Conservation (phyloP, 2,329 filamentous ascomycete genomes). For the Ophiobolus disseminans region DNA sequence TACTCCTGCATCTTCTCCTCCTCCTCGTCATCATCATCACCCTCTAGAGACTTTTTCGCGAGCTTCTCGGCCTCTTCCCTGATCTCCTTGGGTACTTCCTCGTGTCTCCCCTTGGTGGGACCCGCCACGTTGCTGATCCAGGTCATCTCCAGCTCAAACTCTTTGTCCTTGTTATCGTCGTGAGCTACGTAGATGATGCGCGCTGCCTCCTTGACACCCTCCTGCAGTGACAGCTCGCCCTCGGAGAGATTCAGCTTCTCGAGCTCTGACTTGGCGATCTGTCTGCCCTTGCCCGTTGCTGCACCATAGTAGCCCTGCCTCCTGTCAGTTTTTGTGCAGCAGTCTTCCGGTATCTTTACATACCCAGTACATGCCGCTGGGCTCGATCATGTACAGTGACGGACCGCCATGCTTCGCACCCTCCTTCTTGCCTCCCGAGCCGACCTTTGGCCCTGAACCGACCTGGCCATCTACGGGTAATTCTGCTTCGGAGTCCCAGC, state of each 20-base stretch:
- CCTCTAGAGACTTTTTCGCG: constrained; percentile 88
- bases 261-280: constrained; percentile 96
- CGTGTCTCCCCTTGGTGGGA: constrained; percentile 89
- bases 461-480: constrained; percentile 89
- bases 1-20: constrained; percentile 94
- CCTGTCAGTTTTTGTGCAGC: constrained; percentile 5
- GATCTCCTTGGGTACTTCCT: constrained; percentile 90
- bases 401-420: constrained; percentile 84
- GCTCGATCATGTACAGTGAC: constrained; percentile 98
- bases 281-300: constrained; percentile 93
- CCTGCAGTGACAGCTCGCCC: constrained; percentile 76
- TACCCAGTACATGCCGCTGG: constrained; percentile 93
- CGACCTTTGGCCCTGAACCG: constrained; percentile 76
- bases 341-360: constrained; percentile 18
- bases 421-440: constrained; percentile 82
- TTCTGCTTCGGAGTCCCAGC: constrained; percentile 90
- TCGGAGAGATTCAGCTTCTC: constrained; percentile 93
- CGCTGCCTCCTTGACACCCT: constrained; percentile 95
- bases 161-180: constrained; percentile 99
- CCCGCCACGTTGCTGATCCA: constrained; percentile 89
- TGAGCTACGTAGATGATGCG: constrained; percentile 97
- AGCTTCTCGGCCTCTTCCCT: constrained; percentile 90
- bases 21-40: constrained; percentile 82
- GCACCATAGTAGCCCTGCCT: constrained; percentile 90
- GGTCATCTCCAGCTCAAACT: constrained; percentile 98